Evolutionary conservation across 2,329 filamentous ascomycete genomes (phyloP), one percentile per base, ranked within the genome.

Genomic region (Talaromyces sp.): DNA sequence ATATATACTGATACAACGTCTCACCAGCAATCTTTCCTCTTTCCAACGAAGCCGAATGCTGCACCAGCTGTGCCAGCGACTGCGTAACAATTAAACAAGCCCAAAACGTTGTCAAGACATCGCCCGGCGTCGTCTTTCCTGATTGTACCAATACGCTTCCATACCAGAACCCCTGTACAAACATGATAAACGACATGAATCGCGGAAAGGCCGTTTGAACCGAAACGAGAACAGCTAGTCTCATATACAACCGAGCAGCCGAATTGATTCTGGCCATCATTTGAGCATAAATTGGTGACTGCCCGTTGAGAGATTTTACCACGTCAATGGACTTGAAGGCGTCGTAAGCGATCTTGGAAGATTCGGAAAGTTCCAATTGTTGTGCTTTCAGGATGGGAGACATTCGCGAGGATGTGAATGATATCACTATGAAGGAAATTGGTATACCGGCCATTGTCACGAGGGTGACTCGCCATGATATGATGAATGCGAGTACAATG

Each of bases 161-260:
- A 70, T 93, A 96, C 87, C 91, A 97, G 72, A 98, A 97, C 0
- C 93, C 93, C 65, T 93, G 85, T 0, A 96, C 89, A 69, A 98
- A 97, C 74, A 97, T 88, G 1, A 82, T 83, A 3, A 92, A 84
- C 35, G 90, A 88, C 80, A 93, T 88, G 69, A 96, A 86, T 56
- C 89, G 88, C 60, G 91, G 83, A 57, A 90, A 85, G 0, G 88
- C 88, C 72, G 91, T 87, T 72, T 97, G 93, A 3, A 88, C 74
- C 0, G 90, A 87, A 68, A 88, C 90, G 16, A 87, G 83, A 54
- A 85, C 82, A 0, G 90, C 90, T 72, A 94, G 91, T 16, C 84
- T 79, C 11, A 87, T 78, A 69, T 92, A 96, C 61, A 85, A 83
- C 1, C 75, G 76, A 24, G 87, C 87, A 0, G 91, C 88, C 7